These are phyloP conservation scores for Angophora floribunda DNA, from an alignment of 345 rosid species.

Conservation along the genomic window DNA sequence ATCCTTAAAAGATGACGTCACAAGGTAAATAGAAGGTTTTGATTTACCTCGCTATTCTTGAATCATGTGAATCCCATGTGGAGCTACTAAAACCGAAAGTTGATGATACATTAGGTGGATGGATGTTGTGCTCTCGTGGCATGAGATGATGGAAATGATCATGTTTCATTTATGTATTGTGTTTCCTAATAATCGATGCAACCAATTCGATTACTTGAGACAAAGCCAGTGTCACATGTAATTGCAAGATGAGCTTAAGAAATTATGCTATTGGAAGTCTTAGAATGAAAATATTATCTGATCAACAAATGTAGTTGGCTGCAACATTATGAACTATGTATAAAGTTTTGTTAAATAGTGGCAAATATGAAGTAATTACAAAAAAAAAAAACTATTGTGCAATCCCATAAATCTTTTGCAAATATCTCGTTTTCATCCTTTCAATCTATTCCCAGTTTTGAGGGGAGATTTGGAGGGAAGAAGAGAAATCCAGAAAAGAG, in stretches of 20 bases:
- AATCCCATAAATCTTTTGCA: neutral
- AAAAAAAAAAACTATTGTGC: neutral
- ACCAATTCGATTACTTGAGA: neutral
- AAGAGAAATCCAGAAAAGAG: neutral
- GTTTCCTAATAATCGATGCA: neutral
- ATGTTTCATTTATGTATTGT: neutral
- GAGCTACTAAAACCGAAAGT: neutral
- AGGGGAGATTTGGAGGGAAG: neutral
- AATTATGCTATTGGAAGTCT: neutral
- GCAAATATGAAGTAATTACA: neutral
- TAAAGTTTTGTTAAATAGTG: neutral
- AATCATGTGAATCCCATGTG: neutral
- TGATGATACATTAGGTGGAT: neutral
- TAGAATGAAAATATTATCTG: neutral
- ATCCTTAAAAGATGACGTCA: neutral
- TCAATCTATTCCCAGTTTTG: neutral
- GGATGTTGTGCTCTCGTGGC: neutral
- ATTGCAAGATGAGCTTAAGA: neutral
- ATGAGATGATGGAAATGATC: neutral
- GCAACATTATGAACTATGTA: neutral
- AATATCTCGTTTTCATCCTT: neutral
- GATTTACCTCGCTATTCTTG: neutral
- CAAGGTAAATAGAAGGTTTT: neutral
- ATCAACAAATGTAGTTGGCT: neutral
- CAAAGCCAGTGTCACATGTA: neutral